Base-by-base conservation (phyloP, 116 monocot species). In the Cymodocea nodosa region DNA sequence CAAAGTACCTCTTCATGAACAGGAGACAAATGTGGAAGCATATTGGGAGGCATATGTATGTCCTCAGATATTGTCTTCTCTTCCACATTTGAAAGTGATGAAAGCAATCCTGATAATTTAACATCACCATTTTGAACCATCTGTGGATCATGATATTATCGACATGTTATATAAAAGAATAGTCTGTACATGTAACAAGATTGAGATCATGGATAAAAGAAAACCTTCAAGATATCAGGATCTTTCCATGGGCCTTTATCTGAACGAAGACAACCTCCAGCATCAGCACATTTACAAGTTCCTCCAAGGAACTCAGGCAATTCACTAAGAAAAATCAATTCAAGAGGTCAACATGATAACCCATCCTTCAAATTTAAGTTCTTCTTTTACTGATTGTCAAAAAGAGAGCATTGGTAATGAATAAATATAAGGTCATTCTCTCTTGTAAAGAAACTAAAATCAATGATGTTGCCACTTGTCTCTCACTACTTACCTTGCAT, bases 51-150 rank as follows among this genome's bases (percentile, higher is more conserved):
- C 50, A 56, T 64, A 8, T 54, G 51, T 35, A 35, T 39, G 60
- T 85, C 91, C 60, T 85, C 91, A 35, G 81, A 81, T 23, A 83
- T 87, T 25, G 75, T 83, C 72, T 90, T 95, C 67, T 90, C 95
- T 19, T 87, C 81, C 14, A 69, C 66, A 44, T 52, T 59, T 53
- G 73, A 54, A 69, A 49, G 51, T 12, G 20, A 40, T 23, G 15
- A 67, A 59, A 51, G n/a, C 35, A 51, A 65, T 56, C 64, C 81
- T 63, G 80, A 67, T 17, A 74, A 79, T 68, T 69, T 68, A 30
- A 70, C 73, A 2, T 64, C 72, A 40, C 83, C 84, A 77, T 70
- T 76, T 77, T 89, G 86, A 73, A 98, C 69, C 80, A 92, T 82
- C 92, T 98, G 73, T 53, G 10, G 2, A 50, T 57, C 56, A 35